Percentiles rank a stretch among this genome's conserved stretches.
phyloP scores from a whole-genome alignment of 345 rosid genomes.

The Lepidium africanum region DNA sequence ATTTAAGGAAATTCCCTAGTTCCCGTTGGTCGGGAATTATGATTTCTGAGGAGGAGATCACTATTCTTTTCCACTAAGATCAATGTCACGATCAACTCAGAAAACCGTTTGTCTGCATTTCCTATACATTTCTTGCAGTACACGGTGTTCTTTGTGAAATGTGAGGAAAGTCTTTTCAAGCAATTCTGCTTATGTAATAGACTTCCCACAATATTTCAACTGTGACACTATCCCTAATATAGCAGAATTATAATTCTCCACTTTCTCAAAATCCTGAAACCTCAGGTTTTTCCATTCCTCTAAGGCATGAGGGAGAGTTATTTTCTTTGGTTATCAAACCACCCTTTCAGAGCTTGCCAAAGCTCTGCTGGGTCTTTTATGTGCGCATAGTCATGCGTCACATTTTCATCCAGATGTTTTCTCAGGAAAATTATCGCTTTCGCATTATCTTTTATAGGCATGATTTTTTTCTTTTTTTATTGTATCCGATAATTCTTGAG shows the following conservation, averaged over 20 bases:
- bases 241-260: too few species aligned
- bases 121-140: background rate
- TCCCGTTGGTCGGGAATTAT: background rate
- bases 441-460: background rate
- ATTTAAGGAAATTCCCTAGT: background rate
- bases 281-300: too few species aligned
- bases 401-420: background rate
- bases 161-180: background rate
- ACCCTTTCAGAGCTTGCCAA: background rate
- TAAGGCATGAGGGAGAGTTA: background rate
- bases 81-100: background rate
- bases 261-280: too few species aligned
- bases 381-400: background rate
- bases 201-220: background rate
- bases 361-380: background rate
- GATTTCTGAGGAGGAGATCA: background rate
- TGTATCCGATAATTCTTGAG: too few species aligned
- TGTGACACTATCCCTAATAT: background rate
- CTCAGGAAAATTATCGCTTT: background rate
- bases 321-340: background rate
- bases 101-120: background rate
- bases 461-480: too few species aligned
- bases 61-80: background rate
- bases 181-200: too few species aligned
- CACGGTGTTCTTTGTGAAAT: background rate